These are phyloP conservation scores for Cotoneaster glaucophyllus DNA, from an alignment of 306 rosid genomes.

Conservation along the genomic window DNA sequence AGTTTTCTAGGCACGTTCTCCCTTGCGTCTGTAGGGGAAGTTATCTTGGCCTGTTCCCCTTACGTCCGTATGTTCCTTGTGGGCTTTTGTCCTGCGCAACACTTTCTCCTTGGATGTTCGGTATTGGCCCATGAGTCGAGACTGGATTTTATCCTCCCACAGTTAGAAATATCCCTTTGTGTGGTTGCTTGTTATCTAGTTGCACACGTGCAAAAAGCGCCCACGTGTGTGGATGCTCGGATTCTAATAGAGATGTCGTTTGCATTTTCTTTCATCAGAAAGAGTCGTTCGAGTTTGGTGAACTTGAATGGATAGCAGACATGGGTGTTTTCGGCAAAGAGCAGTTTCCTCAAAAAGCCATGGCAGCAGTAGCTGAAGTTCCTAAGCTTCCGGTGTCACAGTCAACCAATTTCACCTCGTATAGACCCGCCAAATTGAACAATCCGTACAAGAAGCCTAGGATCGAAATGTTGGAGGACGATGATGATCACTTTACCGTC, in stretches of 20 bases:
- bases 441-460: constrained; percentile 70
- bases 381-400: constrained; percentile 71
- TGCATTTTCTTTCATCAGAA: constrained; percentile 35
- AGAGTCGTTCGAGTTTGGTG: constrained; percentile 75
- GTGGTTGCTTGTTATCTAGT: background rate
- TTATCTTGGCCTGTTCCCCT: no score
- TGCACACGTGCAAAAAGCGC: background rate
- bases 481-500: constrained; percentile 72
- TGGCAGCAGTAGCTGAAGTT: constrained; percentile 89
- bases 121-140: no score
- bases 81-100: no score
- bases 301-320: constrained; percentile 83
- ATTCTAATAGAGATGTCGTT: background rate
- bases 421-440: constrained; percentile 45
- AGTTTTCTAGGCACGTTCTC: no score
- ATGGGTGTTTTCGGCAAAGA: constrained; percentile 56
- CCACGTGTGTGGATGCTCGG: background rate
- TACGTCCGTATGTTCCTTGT: no score
- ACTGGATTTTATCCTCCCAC: no score
- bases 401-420: constrained; percentile 31
- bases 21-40: no score
- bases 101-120: no score
- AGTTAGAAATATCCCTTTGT: background rate
- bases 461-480: constrained; percentile 53
- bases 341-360: constrained; percentile 51